A percentile compares a stretch with the other conserved stretches of the same genome.
Evolutionary conservation across 208 protist species (phyloP).

Genomic region (Trypanosoma rangeli): DNA sequence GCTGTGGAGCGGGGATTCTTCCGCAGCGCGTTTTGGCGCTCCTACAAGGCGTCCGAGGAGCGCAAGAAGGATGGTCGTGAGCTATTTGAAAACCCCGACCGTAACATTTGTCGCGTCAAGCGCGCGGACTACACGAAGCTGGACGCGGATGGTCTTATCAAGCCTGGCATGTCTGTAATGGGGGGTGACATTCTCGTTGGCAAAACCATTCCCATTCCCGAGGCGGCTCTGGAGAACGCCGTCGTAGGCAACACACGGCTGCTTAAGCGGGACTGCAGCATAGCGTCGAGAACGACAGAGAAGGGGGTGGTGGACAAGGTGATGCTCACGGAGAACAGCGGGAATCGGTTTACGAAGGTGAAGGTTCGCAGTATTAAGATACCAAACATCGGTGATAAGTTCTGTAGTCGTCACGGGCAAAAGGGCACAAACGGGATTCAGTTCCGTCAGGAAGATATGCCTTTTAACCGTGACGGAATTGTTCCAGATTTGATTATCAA

Average conservation of each 20-base stretch:
- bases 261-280: constrained; percentile 81
- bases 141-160: constrained; percentile 94
- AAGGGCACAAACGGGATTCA: constrained; percentile 98
- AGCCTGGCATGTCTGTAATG: constrained; percentile 80
- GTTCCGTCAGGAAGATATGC: constrained; percentile 97
- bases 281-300: constrained; percentile 84
- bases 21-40: constrained; percentile 87
- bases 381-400: constrained; percentile 99
- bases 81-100: constrained; percentile 93
- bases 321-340: constrained; percentile 92
- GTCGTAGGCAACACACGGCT: constrained; percentile 41
- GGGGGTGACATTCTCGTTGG: constrained; percentile 95
- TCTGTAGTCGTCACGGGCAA: constrained; percentile 97
- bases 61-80: constrained; percentile 69
- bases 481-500: constrained; percentile 99
- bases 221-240: constrained; percentile 18
- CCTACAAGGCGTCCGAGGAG: constrained; percentile 92
- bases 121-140: constrained; percentile 95
- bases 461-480: constrained; percentile 95
- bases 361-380: constrained; percentile 93
- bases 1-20: constrained; percentile 95
- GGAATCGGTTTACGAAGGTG: constrained; percentile 93
- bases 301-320: constrained; percentile 94
- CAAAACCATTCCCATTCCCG: constrained; percentile 40
- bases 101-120: constrained; percentile 82